Evolutionary conservation across 805 yeast genomes (phyloP).

Genomic region (Starmerella asiatica): DNA sequence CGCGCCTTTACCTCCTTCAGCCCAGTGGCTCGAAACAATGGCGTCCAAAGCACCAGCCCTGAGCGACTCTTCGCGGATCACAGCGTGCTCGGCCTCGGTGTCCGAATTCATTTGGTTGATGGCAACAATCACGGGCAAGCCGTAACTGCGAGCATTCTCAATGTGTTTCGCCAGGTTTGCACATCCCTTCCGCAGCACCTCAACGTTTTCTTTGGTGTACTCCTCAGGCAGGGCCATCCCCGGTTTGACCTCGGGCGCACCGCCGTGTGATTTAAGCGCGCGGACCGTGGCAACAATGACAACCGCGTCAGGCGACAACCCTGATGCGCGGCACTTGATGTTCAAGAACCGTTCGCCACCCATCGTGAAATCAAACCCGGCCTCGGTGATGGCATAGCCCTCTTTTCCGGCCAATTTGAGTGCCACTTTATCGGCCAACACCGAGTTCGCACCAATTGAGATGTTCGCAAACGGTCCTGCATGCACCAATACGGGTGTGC

Average conservation of each 20-base stretch:
- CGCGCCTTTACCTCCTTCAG: slow-evolving; percentile 88
- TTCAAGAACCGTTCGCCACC: slow-evolving; percentile 96
- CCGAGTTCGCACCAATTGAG: slow-evolving; percentile 92
- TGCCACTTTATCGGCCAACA: slow-evolving; percentile 85
- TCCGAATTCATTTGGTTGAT: slow-evolving; percentile 80
- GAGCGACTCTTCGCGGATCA: slow-evolving; percentile 63
- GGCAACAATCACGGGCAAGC: slow-evolving; percentile 89
- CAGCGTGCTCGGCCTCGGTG: slow-evolving; percentile 62
- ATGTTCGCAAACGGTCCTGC: slow-evolving; percentile 98
- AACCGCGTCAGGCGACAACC: slow-evolving; percentile 75
- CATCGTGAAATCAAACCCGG: slow-evolving; percentile 98
- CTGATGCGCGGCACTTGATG: slow-evolving; percentile 91
- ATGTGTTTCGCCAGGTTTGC: slow-evolving; percentile 86
- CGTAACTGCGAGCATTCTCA: slow-evolving; percentile 67
- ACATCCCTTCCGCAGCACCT: slow-evolving; percentile 63
- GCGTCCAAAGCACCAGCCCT: slow-evolving; percentile 90
- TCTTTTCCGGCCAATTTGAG: slow-evolving; percentile 66
- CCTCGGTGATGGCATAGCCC: slow-evolving; percentile 92
- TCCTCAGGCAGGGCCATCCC: slow-evolving; percentile 77
- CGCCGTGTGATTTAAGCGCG: slow-evolving; percentile 92
- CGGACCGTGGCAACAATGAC: slow-evolving; percentile 93
- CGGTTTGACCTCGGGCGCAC: slow-evolving; percentile 93
- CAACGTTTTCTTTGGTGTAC: slow-evolving; percentile 71
- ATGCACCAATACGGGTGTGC: slow-evolving; percentile 96
- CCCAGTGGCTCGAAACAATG: slow-evolving; percentile 87